Evolutionary conservation across 345 rosid genomes (phyloP).

Genomic region (Populus nigra): DNA sequence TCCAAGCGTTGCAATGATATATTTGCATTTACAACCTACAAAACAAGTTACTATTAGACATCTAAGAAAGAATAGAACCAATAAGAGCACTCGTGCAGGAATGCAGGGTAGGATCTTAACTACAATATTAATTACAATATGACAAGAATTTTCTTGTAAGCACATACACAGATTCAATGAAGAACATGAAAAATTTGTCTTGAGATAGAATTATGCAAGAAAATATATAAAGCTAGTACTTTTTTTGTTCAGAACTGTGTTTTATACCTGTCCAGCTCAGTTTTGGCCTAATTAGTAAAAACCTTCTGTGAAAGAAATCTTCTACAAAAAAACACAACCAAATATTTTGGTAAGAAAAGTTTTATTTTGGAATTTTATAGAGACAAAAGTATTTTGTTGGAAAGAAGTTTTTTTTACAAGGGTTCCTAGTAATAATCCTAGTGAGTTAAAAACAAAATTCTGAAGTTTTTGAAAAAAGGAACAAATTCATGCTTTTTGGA

Average conservation of each 20-base stretch:
- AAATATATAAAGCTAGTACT: neutral
- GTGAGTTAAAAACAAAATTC: neutral
- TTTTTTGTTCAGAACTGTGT: neutral
- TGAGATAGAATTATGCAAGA: neutral
- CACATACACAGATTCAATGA: neutral
- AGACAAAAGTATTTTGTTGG: neutral
- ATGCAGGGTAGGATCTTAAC: neutral
- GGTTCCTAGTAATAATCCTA: neutral
- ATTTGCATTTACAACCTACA: constrained; percentile 85
- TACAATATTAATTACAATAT: neutral
- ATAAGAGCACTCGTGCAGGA: neutral
- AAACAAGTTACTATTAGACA: constrained; percentile 10
- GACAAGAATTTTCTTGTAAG: neutral
- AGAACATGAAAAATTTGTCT: neutral
- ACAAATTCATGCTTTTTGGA: neutral
- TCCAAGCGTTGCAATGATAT: constrained; percentile 86
- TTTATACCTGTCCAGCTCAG: neutral
- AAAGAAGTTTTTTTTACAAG: neutral
- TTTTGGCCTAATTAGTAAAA: neutral
- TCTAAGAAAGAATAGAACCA: neutral
- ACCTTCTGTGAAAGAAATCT: too few relatives aligned
- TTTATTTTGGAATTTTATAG: neutral
- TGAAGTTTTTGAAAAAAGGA: neutral
- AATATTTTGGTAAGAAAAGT: neutral
- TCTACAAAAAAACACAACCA: neutral